phyloP scores from a whole-genome alignment of 176 grass and related monocot species.

The Calamus simplicifolius region DNA sequence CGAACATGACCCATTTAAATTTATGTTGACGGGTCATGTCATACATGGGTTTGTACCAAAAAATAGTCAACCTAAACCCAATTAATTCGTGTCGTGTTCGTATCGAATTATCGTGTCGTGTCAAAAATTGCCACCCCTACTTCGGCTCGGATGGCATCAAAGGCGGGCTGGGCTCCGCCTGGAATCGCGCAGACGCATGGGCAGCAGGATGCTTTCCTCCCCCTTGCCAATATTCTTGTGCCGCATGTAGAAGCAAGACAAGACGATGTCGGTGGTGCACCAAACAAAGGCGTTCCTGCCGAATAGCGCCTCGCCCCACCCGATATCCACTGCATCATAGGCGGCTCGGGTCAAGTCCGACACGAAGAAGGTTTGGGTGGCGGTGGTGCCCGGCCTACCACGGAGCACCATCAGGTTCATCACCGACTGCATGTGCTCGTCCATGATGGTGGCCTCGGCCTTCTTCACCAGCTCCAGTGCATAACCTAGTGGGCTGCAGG shows the following conservation, averaged over 20 bases:
- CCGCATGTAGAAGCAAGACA: slow-evolving; percentile 43
- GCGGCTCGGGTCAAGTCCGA: slow-evolving; percentile 57
- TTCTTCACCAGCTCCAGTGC: slow-evolving; percentile 55
- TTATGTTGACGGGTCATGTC: no score
- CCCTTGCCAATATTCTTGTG: slow-evolving; percentile 43
- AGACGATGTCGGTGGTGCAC: slow-evolving; percentile 20
- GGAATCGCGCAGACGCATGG: no score
- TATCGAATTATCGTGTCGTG: no score
- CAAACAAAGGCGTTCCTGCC: slow-evolving; percentile 51
- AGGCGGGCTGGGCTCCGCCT: no score
- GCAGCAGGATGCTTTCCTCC: no score
- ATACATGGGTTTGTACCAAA: no score
- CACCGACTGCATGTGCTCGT: slow-evolving; percentile 59
- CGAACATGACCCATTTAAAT: no score
- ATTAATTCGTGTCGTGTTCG: no score
- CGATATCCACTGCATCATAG: slow-evolving; percentile 56
- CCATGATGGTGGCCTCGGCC: slow-evolving; percentile 40
- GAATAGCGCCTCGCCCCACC: slow-evolving; percentile 48
- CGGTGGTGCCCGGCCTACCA: slow-evolving; percentile 25
- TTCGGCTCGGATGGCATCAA: no score
- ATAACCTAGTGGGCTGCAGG: slow-evolving; percentile 28
- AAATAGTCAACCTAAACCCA: no score
- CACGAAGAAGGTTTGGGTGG: slow-evolving; percentile 45
- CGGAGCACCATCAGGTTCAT: slow-evolving; percentile 50
- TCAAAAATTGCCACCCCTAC: no score